These are phyloP conservation scores for Miamiensis avidus DNA, from an alignment of 169 alveolate species.

Conservation along the genomic window DNA sequence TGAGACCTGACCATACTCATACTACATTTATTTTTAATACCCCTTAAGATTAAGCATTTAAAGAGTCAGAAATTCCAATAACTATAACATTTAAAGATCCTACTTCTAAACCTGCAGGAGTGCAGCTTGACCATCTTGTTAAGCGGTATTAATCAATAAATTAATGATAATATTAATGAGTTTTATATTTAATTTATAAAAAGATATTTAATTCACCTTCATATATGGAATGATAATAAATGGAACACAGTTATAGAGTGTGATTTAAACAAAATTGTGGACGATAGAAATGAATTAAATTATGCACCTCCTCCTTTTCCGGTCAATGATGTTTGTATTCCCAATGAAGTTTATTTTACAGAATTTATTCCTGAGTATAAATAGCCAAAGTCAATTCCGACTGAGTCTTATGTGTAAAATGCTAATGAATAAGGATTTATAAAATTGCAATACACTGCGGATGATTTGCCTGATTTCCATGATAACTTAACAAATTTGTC, in stretches of 20 bases:
- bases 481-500: not conserved
- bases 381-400: not conserved
- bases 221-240: not conserved
- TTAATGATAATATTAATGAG: too few relatives aligned
- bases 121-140: not conserved
- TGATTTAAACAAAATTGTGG: not conserved
- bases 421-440: not conserved
- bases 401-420: not conserved
- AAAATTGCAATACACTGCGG: not conserved
- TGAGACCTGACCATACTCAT: too few relatives aligned
- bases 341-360: not conserved
- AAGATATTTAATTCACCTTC: not conserved
- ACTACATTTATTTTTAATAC: not conserved
- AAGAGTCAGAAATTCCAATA: not conserved
- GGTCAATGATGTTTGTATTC: not conserved
- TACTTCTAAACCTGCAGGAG: not conserved
- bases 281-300: not conserved
- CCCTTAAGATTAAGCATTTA: not conserved
- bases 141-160: too few relatives aligned
- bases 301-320: not conserved
- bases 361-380: not conserved
- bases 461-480: not conserved
- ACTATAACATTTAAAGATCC: not conserved
- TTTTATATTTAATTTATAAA: too few relatives aligned
- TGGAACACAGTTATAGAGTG: not conserved